Evolutionary conservation across 805 yeast species (phyloP), one percentile per base, ranked within the genome.

Genomic region (Pichia nanzhaoensis): DNA sequence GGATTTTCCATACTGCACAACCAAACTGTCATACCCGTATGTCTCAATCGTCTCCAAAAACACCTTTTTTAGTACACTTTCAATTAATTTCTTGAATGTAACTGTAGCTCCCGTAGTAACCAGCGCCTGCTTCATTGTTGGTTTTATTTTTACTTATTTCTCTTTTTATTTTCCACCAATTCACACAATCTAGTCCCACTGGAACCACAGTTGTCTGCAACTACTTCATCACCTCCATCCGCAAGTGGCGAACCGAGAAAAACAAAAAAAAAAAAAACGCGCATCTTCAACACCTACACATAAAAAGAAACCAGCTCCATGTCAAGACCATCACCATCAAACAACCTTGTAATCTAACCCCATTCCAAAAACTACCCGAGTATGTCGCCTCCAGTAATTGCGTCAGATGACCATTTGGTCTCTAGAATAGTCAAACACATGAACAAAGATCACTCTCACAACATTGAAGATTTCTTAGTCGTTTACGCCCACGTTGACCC

Each of bases 101-200:
- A 84, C 90, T 0, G 97, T 90, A 2, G 96, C 97, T 1, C 98
- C 98, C 3, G 95, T 84, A 0, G 95, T 82, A 5, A 90, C 82
- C 30, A 90, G 65, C 8, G 57, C 42, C 30, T 59, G 61, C 34
- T 27, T 39, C 28, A 24, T 24, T n/a, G n/a, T n/a, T n/a, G n/a
- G n/a, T n/a, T n/a, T n/a, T n/a, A n/a, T n/a, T n/a, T n/a, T n/a
- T n/a, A n/a, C n/a, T n/a, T n/a, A n/a, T n/a, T n/a, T n/a, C n/a
- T n/a, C n/a, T n/a, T n/a, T n/a, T n/a, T n/a, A n/a, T n/a, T n/a
- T n/a, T n/a, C n/a, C n/a, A n/a, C n/a, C n/a, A n/a, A n/a, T n/a
- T n/a, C n/a, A n/a, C n/a, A n/a, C n/a, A n/a, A n/a, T n/a, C n/a
- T n/a, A n/a, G n/a, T n/a, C n/a, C n/a, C n/a, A n/a, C n/a, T n/a